A percentile compares a stretch with the other conserved stretches of the same genome.
phyloP scores from a whole-genome alignment of 2,329 filamentous ascomycete species.

The Colletotrichum coccodes region DNA sequence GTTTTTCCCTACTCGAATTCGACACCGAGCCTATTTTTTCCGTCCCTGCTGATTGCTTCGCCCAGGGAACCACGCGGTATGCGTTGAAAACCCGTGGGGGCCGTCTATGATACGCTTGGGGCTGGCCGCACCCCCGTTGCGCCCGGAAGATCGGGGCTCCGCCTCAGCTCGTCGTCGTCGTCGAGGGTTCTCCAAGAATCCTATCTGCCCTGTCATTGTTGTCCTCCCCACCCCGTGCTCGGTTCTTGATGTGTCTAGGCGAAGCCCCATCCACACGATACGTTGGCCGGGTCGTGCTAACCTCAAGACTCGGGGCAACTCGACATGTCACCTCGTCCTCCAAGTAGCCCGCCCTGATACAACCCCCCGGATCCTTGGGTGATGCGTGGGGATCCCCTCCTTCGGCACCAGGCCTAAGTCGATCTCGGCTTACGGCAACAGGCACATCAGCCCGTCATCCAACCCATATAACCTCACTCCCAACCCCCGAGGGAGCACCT shows the following conservation, averaged over 20 bases:
- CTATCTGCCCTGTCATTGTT: conserved; percentile 11
- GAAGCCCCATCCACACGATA: not conserved
- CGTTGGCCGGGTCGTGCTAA: not conserved
- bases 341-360: not conserved
- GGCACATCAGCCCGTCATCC: not conserved
- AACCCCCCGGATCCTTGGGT: not conserved
- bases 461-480: conserved; percentile 6
- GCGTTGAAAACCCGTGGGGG: not conserved
- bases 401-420: not conserved
- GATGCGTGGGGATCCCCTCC: not conserved
- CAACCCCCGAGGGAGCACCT: not conserved
- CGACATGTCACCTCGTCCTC: not conserved
- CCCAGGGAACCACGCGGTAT: not conserved
- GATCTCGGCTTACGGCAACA: not conserved
- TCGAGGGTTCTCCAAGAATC: not conserved
- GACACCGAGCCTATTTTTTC: not conserved
- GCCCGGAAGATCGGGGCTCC: too few relatives aligned
- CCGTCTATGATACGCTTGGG: not conserved
- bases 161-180: not conserved
- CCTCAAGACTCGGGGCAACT: not conserved
- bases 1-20: not conserved
- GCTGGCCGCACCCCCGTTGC: not conserved
- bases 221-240: not conserved
- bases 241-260: not conserved
- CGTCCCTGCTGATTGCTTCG: not conserved